phyloP scores from a whole-genome alignment of 495 filamentous ascomycete species.

The Pyrenula massariospora region DNA sequence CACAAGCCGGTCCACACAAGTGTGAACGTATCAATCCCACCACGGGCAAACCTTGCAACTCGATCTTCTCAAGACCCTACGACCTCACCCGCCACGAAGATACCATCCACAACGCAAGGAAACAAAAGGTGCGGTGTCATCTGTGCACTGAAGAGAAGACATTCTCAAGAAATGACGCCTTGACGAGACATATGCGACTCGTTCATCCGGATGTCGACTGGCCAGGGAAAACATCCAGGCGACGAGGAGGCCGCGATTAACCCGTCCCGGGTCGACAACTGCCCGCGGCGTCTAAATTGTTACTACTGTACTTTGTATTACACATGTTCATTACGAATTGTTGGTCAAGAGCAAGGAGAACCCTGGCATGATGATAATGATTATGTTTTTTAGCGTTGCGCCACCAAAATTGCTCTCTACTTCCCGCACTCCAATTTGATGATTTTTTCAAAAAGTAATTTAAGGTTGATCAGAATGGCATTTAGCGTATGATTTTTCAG shows the following conservation, averaged over 20 bases:
- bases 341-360: neutral
- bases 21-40: constrained; percentile 91
- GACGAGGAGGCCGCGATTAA: neutral
- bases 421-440: neutral
- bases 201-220: constrained; percentile 80
- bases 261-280: neutral
- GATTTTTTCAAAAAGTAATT: neutral
- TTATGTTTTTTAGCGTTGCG: neutral
- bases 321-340: neutral
- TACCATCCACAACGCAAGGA: constrained; percentile 89
- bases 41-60: constrained; percentile 93
- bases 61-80: constrained; percentile 92
- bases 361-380: neutral
- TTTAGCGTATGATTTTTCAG: neutral
- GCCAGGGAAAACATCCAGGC: constrained; percentile 41
- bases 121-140: constrained; percentile 91
- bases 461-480: neutral
- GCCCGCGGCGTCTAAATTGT: neutral
- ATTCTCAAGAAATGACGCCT: constrained; percentile 82
- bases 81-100: constrained; percentile 95
- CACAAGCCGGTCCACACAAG: constrained; percentile 78
- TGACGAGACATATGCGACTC: constrained; percentile 86
- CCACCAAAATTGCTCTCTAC: neutral
- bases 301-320: neutral
- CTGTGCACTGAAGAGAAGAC: constrained; percentile 96